Conservation (phyloP, 169 alveolate species). For the Ichthyophthirius multifiliis region DNA sequence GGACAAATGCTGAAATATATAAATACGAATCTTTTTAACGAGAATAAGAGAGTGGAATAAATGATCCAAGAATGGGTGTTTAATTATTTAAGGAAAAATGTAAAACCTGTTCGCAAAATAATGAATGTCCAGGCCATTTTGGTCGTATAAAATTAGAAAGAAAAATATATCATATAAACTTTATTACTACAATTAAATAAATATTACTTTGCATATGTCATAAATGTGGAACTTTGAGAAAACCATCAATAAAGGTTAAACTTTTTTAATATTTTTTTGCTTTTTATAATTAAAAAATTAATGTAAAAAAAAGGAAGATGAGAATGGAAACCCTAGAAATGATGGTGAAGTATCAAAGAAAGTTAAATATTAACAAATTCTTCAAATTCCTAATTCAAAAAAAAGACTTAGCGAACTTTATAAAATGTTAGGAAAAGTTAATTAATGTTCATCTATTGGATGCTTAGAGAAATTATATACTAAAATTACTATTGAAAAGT, state of each 20-base stretch:
- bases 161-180: constrained; percentile 96
- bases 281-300: not conserved
- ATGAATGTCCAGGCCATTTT: constrained; percentile 99
- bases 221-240: constrained; percentile 89
- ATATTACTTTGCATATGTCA: constrained; percentile 96
- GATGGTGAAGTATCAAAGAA: not conserved
- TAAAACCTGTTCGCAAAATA: constrained; percentile 94
- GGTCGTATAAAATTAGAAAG: constrained; percentile 96
- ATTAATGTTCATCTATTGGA: not conserved
- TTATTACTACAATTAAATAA: constrained; percentile 89
- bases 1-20: constrained; percentile 3
- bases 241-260: constrained; percentile 17
- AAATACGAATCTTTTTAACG: not conserved
- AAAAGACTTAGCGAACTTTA: not conserved
- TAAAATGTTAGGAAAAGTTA: not conserved
- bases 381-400: not conserved
- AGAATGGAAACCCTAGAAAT: not conserved
- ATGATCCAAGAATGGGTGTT: constrained; percentile 92
- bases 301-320: not conserved
- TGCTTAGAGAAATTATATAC: not conserved
- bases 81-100: constrained; percentile 92
- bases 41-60: not conserved
- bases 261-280: not conserved
- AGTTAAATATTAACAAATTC: not conserved
- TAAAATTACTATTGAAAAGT: not conserved